Evolutionary conservation across 106 monocot genomes (phyloP).

Genomic region (Dendrobium catenatum): DNA sequence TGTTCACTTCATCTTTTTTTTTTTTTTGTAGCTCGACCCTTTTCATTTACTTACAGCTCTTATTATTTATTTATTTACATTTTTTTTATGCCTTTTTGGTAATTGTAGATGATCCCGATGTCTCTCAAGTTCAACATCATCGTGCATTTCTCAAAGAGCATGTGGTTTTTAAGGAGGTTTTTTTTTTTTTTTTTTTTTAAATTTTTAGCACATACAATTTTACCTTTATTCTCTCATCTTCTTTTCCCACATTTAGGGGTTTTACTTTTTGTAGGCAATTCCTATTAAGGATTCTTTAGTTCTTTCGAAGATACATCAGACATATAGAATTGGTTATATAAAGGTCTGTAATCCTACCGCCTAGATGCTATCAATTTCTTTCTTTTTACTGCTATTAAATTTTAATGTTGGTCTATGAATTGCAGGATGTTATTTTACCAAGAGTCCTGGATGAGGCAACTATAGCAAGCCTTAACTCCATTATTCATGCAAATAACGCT

Average conservation of each 20-base stretch:
- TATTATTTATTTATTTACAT: not conserved
- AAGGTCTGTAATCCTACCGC: slow-evolving; percentile 49
- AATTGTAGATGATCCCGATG: slow-evolving; percentile 75
- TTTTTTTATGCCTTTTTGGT: not conserved
- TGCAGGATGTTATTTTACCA: slow-evolving; percentile 87
- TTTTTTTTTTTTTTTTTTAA: not conserved
- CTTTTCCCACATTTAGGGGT: not conserved
- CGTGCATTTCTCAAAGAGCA: slow-evolving; percentile 81
- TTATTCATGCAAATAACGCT: slow-evolving; percentile 80
- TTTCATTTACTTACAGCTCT: not conserved
- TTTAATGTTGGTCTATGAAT: not conserved
- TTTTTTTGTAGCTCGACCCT: not conserved
- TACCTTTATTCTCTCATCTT: not conserved
- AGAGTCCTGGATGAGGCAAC: slow-evolving; percentile 76
- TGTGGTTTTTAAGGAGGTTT: slow-evolving; percentile 90
- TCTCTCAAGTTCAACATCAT: slow-evolving; percentile 49
- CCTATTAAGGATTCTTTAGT: slow-evolving; percentile 66
- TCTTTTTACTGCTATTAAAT: not conserved
- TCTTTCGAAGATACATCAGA: slow-evolving; percentile 89
- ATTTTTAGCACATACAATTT: not conserved
- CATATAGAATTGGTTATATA: slow-evolving; percentile 85
- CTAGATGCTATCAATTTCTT: not conserved
- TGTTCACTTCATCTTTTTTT: slow-evolving; percentile 15
- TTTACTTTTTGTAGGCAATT: slow-evolving; percentile 34
- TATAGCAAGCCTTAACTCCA: slow-evolving; percentile 66